Base-by-base conservation (phyloP, 179 eudicot species). In the Beta macrorhiza region DNA sequence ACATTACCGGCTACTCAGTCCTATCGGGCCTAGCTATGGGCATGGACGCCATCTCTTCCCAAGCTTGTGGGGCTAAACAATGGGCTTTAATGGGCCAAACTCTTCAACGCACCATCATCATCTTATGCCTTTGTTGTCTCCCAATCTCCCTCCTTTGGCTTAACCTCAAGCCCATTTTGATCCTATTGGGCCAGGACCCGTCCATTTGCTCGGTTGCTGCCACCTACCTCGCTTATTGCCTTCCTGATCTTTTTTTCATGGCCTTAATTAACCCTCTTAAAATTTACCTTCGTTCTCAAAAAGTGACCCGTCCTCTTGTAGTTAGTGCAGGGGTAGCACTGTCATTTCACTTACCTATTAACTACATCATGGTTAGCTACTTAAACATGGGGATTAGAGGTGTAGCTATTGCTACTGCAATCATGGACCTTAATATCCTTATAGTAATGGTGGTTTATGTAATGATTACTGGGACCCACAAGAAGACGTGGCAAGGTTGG, bases 11-110 rank as follows among this genome's bases (percentile, higher is more conserved):
- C 55, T 87, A 87, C 83, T 87, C 90, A 0, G 75, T 87, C 53
- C 80, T 87, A 2, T 79, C 90, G 0, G 90, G 90, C 0, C 75
- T 87, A 12, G 90, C 91, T 78, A 88, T 90, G 89, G 96, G 97
- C 29, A 92, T 92, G 94, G 98, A 93, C 75, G 88, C 93, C 29
- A 91, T 91, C 47, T 81, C 90, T 45, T 91, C 92, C 49, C 97
- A 93, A 79, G 97, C 98, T 7, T 89, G 67, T 44, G 98, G 96
- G 0, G 97, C 94, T 37, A 88, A 90, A 42, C 89, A 87, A 72
- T 93, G 88, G 88, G 62, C 82, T 29, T 76, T 91, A 42, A 84
- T 93, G 85, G 87, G 87, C 32, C 92, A 88, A 49, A 91, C 97
- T 75, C 90, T 91, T 15, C 90, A 87, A 72, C 85, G 91, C 15